Base-by-base conservation (phyloP, 441 rosid species). In the Pelargonium myrrhifolium region DNA sequence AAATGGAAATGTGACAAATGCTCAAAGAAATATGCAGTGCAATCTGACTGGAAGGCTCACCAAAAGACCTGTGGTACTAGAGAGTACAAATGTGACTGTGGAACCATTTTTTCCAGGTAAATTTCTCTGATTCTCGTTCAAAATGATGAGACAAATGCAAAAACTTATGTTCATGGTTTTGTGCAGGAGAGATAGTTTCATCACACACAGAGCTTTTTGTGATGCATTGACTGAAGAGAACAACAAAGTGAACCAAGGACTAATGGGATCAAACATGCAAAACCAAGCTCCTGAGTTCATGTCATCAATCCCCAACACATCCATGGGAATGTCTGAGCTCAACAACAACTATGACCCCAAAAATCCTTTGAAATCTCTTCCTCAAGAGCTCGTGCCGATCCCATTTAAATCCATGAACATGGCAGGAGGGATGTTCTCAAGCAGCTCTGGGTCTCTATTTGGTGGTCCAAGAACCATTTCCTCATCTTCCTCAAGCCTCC, bases 231-330 rank as follows among this genome's bases (percentile, higher is more conserved):
- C 89, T 1, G 87, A 85, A 72, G 89, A 85, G 69, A 79, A 80
- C 79, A 87, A 71, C 83, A 81, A 85, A 76, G 86, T 84, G 64
- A 88, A 84, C 81, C 90, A 88, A 83, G 84, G 79, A 51, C 65
- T 78, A 20, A 68, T 67, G 28, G 78, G 74, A 61, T 61, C 82
- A 21, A 76, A 82, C 68, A 21, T 79, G 31, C 80, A 75, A 64
- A 76, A 65, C 73, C 85, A 75, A 45, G 71, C 79, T 76, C 79
- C 84, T 0, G 82, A 86, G 24, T 73, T 79, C 58, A 74, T 77
- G 43, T 67, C 85, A 11, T 70, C 84, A 37, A 61, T 75, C 74
- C 74, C 43, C 17, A 71, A 62, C 67, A 51, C 78, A 45, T 10
- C 51, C n/a, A 68, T 69, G 55, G 77, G 76, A 21, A 77, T 80